A percentile compares a stretch with the other conserved stretches of the same genome.
These are phyloP conservation scores for Colletotrichum kahawae DNA, from an alignment of 2,329 filamentous ascomycete genomes.

Conservation along the genomic window DNA sequence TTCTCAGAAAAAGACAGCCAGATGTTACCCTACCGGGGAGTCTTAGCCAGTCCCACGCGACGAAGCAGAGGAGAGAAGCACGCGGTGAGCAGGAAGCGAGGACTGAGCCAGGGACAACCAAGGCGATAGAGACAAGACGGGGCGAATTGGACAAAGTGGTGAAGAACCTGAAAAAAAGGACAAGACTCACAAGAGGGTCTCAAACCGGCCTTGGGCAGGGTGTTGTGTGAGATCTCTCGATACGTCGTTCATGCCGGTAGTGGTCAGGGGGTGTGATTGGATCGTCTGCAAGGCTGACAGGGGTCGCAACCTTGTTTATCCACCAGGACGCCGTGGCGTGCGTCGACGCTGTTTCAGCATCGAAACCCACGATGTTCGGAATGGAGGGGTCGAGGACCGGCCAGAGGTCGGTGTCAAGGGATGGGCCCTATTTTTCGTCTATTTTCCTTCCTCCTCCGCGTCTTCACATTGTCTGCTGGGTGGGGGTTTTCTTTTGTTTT, in stretches of 20 bases:
- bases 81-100: neutral
- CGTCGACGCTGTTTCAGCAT: conserved; percentile 42
- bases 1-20: neutral
- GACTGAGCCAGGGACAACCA: neutral
- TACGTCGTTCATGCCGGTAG: conserved; percentile 30
- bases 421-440: neutral
- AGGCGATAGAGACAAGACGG: neutral
- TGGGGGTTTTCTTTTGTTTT: neutral
- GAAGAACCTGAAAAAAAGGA: neutral
- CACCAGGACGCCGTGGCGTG: conserved; percentile 25
- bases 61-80: neutral
- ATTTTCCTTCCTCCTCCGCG: neutral
- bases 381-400: conserved; percentile 26
- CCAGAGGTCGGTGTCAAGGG: neutral
- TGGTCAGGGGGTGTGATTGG: conserved; percentile 33
- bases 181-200: conserved; percentile 22
- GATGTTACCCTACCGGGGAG: neutral
- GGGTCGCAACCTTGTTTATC: conserved; percentile 21
- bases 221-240: conserved; percentile 28
- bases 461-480: neutral
- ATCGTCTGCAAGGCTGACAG: conserved; percentile 35
- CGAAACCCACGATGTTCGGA: conserved; percentile 52
- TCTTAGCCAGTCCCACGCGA: neutral
- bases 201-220: conserved; percentile 32
- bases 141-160: neutral